A percentile compares a stretch with the other conserved stretches of the same genome.
Evolutionary conservation across 2,329 filamentous ascomycete species (phyloP).

Genomic region (Fusarium euwallaceae): DNA sequence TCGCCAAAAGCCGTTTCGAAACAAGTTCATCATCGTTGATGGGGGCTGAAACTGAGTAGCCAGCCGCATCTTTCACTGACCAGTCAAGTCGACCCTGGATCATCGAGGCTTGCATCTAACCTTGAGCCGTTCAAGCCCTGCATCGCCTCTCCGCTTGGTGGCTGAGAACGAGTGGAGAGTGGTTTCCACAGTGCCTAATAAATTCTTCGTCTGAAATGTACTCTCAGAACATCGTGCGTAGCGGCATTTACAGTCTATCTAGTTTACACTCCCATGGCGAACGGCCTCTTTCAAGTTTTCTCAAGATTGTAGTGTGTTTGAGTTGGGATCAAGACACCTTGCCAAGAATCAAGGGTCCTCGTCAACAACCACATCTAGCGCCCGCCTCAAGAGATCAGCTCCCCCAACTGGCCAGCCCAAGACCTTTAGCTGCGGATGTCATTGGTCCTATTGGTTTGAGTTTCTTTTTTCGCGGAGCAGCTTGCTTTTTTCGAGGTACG

Average conservation of each 20-base stretch:
- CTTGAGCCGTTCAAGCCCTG: background rate
- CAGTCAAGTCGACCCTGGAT: background rate
- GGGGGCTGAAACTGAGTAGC: background rate
- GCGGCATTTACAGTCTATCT: background rate
- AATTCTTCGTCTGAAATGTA: background rate
- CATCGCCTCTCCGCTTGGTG: background rate
- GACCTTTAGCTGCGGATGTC: background rate
- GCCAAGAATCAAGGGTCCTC: conserved; percentile 1
- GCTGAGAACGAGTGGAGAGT: background rate
- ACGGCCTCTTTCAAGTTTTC: background rate
- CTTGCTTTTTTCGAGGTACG: background rate
- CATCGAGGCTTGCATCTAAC: background rate
- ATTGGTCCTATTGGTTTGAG: background rate
- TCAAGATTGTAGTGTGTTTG: background rate
- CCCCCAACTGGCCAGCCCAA: background rate
- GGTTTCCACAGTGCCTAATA: background rate
- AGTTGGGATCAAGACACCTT: background rate
- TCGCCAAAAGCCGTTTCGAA: background rate
- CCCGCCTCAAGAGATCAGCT: background rate
- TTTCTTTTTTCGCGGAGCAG: background rate
- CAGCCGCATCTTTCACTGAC: background rate
- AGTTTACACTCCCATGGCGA: background rate
- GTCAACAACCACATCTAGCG: background rate
- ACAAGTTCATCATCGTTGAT: background rate
- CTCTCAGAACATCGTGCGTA: background rate